Conservation (phyloP, 805 yeast genomes). For the Myxozyma neotropica region DNA sequence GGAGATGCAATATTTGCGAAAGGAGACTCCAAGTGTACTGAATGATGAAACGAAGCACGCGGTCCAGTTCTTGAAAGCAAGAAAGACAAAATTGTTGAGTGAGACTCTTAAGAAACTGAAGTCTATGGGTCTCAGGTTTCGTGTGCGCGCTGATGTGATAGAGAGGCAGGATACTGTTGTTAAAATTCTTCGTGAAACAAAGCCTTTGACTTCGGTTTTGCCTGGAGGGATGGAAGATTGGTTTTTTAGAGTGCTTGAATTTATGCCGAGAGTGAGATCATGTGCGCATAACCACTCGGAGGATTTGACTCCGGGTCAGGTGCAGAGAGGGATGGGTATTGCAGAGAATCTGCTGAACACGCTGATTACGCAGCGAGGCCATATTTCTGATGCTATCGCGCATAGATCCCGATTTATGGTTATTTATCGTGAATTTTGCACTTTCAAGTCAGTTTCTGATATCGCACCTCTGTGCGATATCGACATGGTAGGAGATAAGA, state of each 20-base stretch:
- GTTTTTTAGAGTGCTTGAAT: constrained; percentile 72
- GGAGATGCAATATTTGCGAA: constrained; percentile 63
- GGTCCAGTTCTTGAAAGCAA: constrained; percentile 72
- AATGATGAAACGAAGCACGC: constrained; percentile 75
- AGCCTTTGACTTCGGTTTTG: constrained; percentile 47
- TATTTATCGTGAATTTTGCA: not conserved
- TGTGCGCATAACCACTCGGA: constrained; percentile 61
- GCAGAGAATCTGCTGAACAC: constrained; percentile 69
- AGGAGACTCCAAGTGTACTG: constrained; percentile 73
- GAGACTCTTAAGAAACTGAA: constrained; percentile 73
- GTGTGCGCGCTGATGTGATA: constrained; percentile 66
- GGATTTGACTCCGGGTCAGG: constrained; percentile 75
- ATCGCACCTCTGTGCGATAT: not conserved
- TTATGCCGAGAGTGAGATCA: constrained; percentile 76
- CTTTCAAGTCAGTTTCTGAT: not conserved
- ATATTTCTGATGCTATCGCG: not conserved
- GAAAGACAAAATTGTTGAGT: constrained; percentile 76
- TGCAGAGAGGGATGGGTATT: constrained; percentile 74
- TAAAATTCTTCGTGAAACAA: constrained; percentile 58
- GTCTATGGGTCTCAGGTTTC: constrained; percentile 72
- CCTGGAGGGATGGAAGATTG: constrained; percentile 52
- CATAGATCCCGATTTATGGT: not conserved
- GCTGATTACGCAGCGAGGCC: constrained; percentile 46
- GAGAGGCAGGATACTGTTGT: constrained; percentile 64
- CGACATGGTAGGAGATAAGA: constrained; percentile 3